Evolutionary conservation across 768 basidiomycete species (phyloP), one percentile per base, ranked within the genome.

Genomic region (Clathrus columnatus): DNA sequence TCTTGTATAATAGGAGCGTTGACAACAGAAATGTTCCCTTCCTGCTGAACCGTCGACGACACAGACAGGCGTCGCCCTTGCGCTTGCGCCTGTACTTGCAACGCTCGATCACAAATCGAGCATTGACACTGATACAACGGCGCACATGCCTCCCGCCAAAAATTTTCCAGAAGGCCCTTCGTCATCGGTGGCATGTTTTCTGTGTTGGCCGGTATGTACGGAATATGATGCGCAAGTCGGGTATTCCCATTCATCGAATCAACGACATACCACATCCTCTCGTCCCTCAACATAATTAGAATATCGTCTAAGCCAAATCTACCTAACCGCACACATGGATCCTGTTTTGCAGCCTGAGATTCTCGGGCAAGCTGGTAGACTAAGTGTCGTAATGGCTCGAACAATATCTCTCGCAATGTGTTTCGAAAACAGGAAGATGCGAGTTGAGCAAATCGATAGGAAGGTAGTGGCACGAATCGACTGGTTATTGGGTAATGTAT

Each of bases 121-220:
- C 86, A 87, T 50, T 79, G 75, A 63, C 86, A 88, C 44, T 84
- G 80, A 63, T 83, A 88, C 43, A 88, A 60, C 0, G 84, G 85
- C 3, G 78, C 73, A 64, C 82, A 86, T 0, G 84, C 86, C 57
- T 87, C 85, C 36, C 83, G 75, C 86, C 86, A 88, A 7, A 80
- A 68, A 1, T 81, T 74, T 23, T 87, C 84, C 44, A 77, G 59
- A 58, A 79, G 84, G 60, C 77, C 82, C 24, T 70, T 70, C 0
- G 81, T 82, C 65, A 83, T 68, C 58, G 81, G 77, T 0, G 72
- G 65, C 7, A 76, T 63, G 21, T 55, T 55, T 18, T 48, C 16
- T 4, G 54, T 55, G 26, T 80, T 81, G 32, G 74, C 69, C 10
- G 86, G 87, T 17, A 89, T 69, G 60, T 84, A 79, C 2, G 87